Evolutionary conservation across 768 basidiomycete species (phyloP).

Genomic region (Collybia mongolica): DNA sequence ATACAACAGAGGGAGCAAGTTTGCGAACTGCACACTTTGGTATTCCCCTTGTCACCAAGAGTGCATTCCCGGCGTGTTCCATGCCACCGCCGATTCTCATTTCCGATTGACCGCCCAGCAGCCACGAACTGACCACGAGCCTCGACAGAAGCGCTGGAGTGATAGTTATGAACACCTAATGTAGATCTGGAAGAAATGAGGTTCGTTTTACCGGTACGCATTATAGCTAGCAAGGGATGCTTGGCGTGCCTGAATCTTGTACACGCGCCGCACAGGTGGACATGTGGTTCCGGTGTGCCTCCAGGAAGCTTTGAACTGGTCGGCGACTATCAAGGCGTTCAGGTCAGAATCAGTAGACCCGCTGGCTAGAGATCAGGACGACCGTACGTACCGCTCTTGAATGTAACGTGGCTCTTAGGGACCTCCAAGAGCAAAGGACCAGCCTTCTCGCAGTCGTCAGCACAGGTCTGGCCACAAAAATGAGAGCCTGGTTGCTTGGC

Average conservation of each 20-base stretch:
- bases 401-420: constrained; percentile 56
- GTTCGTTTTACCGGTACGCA: constrained; percentile 50
- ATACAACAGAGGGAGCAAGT: constrained; percentile 67
- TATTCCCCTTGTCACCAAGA: constrained; percentile 60
- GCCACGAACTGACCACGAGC: constrained; percentile 54
- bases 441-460: constrained; percentile 50
- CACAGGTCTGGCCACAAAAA: constrained; percentile 60
- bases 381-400: constrained; percentile 54
- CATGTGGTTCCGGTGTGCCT: constrained; percentile 53
- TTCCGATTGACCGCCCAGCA: constrained; percentile 57
- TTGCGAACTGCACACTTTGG: constrained; percentile 50
- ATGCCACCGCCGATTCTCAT: constrained; percentile 77
- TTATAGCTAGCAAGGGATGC: constrained; percentile 54
- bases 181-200: neutral
- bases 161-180: constrained; percentile 1
- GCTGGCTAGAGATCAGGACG: neutral
- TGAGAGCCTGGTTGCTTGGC: constrained; percentile 56
- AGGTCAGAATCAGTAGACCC: neutral
- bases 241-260: constrained; percentile 58
- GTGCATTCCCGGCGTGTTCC: constrained; percentile 67
- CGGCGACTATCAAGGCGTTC: constrained; percentile 39
- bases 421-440: constrained; percentile 62
- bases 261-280: constrained; percentile 58
- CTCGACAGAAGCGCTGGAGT: constrained; percentile 52
- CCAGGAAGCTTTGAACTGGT: constrained; percentile 72